Percentiles rank a stretch among this genome's conserved stretches.
These are phyloP conservation scores for Starmerella floris DNA, from an alignment of 805 yeast genomes.

Conservation along the genomic window DNA sequence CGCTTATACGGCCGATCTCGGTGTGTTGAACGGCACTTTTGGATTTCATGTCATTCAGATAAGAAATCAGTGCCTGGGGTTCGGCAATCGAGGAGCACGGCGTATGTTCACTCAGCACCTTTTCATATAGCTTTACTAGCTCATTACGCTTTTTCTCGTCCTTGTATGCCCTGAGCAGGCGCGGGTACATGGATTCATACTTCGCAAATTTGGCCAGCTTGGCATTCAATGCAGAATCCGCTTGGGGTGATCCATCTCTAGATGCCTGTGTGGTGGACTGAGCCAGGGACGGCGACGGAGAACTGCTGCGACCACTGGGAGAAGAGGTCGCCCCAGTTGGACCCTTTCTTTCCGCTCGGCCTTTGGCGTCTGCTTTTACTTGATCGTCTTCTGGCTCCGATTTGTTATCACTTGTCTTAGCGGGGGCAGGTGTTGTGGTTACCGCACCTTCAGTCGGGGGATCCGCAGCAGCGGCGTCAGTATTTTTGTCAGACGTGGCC, in stretches of 20 bases:
- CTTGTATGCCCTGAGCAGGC: slow-evolving; percentile 68
- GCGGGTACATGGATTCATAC: slow-evolving; percentile 84
- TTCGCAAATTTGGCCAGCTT: slow-evolving; percentile 27
- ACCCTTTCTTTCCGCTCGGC: neutral
- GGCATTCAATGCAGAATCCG: neutral
- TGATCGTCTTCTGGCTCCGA: neutral
- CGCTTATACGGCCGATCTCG: slow-evolving; percentile 43
- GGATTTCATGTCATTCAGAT: slow-evolving; percentile 46
- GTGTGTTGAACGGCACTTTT: slow-evolving; percentile 48
- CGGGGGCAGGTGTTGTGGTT: neutral
- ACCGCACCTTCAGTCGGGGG: neutral
- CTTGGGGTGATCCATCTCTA: neutral
- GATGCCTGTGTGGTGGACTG: neutral
- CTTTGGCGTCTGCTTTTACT: neutral
- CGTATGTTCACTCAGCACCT: slow-evolving; percentile 58
- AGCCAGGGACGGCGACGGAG: neutral
- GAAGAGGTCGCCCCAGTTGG: neutral
- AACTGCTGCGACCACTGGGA: too few species aligned
- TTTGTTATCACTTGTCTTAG: neutral
- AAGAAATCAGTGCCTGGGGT: slow-evolving; percentile 54
- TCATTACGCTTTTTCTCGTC: slow-evolving; percentile 56
- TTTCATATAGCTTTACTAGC: slow-evolving; percentile 49
- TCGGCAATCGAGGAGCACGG: slow-evolving; percentile 69
- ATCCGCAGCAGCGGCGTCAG: neutral
- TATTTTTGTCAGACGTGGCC: neutral